Base-by-base conservation (phyloP, 1,139 yeast genomes). In the Kodamaea fungicola region DNA sequence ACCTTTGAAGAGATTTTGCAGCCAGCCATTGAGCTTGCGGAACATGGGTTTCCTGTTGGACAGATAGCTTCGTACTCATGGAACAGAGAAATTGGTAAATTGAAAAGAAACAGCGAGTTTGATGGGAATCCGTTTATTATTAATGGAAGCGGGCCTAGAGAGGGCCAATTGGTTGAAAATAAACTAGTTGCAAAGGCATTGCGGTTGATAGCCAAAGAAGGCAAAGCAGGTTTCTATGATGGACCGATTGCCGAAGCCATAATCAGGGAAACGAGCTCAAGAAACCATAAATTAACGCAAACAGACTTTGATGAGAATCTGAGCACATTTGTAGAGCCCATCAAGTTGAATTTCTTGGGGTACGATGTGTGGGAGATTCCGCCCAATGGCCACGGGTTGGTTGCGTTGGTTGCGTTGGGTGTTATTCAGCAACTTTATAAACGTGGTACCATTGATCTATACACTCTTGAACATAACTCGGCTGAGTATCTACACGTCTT, bases 381-480 rank as follows among this genome's bases (percentile, higher is more conserved):
- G 6, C 94, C 95, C 22, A 85, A 81, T 54, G 89, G 94, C 4
- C 87, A 84, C 39, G 94, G 94, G 1, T 61, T 84, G 27, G 84
- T 84, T 32, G 92, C 89, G 0, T 62, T 84, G 33, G 60, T 83
- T 31, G 78, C 90, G 0, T 59, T 83, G 37, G 94, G 94, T 0
- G 65, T 82, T 32, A 71, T 86, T 42, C 74, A 73, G 45, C 74
- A 76, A 31, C 62, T 81, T 41, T 76, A 79, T 36, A 68, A 65
- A 12, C 45, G 57, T 24, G 76, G 77, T 1, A 58, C 51, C 7
- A 65, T 81, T 23, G 64, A 77, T 37, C 55, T 83, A 31, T 49
- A 58, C 19, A 49, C 58, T 3, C 44, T 82, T 52, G 54, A 75
- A 45, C 94, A 83, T 55, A 85, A 86, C 54, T 82, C 92, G 1